These are phyloP conservation scores for Candida frijolesensis DNA, from an alignment of 1,139 yeast species.

Conservation along the genomic window DNA sequence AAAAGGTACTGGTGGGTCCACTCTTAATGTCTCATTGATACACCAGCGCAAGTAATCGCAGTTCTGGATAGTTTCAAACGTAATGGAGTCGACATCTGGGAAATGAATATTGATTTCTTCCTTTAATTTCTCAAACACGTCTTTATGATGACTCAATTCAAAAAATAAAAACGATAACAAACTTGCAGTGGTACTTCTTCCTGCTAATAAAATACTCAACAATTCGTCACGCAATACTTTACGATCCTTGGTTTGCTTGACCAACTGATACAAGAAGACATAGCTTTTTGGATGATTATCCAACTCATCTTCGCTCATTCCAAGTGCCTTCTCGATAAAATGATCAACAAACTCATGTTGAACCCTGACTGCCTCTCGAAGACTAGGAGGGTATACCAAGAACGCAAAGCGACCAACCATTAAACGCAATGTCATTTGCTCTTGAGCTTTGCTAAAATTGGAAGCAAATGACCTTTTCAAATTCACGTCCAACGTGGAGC, in stretches of 20 bases:
- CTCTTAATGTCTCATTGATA: slow-evolving; percentile 51
- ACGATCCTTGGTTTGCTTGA: slow-evolving; percentile 29
- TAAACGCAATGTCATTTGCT: slow-evolving; percentile 26
- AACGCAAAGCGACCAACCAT: slow-evolving; percentile 28
- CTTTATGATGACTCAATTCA: slow-evolving; percentile 27
- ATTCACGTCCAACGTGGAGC: slow-evolving; percentile 5
- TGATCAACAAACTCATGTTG: slow-evolving; percentile 31
- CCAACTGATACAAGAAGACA: slow-evolving; percentile 31
- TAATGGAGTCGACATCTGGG: slow-evolving; percentile 28
- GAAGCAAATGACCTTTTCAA: slow-evolving; percentile 16
- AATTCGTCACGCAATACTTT: slow-evolving; percentile 30
- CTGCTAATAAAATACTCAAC: slow-evolving; percentile 35
- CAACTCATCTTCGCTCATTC: slow-evolving; percentile 22
- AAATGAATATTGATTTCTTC: slow-evolving; percentile 22
- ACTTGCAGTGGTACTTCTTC: slow-evolving; percentile 36
- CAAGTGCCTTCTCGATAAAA: slow-evolving; percentile 31
- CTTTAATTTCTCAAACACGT: slow-evolving; percentile 25
- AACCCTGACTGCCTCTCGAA: slow-evolving; percentile 19
- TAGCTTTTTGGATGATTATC: slow-evolving; percentile 23
- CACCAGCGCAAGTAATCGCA: slow-evolving; percentile 47
- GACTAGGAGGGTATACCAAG: slow-evolving; percentile 23
- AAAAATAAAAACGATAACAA: slow-evolving; percentile 29
- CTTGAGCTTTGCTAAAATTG: slow-evolving; percentile 22
- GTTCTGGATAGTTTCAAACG: slow-evolving; percentile 49
- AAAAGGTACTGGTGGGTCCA: slow-evolving; percentile 57